Conservation (phyloP, 2,329 filamentous ascomycete genomes). For the Fusarium drepaniforme region DNA sequence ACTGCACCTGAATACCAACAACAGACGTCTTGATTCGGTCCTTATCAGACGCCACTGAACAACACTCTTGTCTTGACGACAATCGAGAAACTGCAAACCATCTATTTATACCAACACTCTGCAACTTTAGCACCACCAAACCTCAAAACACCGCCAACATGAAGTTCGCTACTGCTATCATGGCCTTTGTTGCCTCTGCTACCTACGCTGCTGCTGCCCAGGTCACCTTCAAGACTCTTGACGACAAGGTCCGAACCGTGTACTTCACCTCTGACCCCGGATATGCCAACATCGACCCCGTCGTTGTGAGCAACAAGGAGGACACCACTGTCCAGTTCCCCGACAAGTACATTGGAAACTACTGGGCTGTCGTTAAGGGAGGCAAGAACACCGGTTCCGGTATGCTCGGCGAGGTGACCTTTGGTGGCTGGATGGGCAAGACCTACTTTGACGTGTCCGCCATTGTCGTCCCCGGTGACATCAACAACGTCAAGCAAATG, state of each 20-base stretch:
- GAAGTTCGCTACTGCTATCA: constrained; percentile 63
- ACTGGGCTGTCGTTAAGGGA: constrained; percentile 61
- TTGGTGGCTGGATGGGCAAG: constrained; percentile 60
- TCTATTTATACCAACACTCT: background rate
- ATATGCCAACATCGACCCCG: constrained; percentile 48
- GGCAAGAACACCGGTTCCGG: constrained; percentile 57
- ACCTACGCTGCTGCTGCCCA: constrained; percentile 59
- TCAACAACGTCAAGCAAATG: constrained; percentile 66
- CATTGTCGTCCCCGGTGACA: constrained; percentile 65
- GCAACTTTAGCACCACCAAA: constrained; percentile 19
- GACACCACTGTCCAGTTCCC: constrained; percentile 59
- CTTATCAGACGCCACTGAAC: constrained; percentile 37
- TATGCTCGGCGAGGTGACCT: constrained; percentile 66
- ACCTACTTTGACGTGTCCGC: constrained; percentile 71
- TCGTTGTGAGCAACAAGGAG: constrained; percentile 54
- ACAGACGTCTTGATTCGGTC: constrained; percentile 40
- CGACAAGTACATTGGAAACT: constrained; percentile 62
- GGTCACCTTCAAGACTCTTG: constrained; percentile 71
- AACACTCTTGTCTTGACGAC: constrained; percentile 45
- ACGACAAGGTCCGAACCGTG: constrained; percentile 62
- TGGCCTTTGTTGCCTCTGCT: constrained; percentile 58
- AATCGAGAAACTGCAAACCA: constrained; percentile 30
- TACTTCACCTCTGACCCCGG: constrained; percentile 62
- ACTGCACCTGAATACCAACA: constrained; percentile 26
- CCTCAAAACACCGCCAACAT: constrained; percentile 57